These are phyloP conservation scores for Ogataea nakhonphanomensis DNA, from an alignment of 805 yeast genomes.

Conservation along the genomic window DNA sequence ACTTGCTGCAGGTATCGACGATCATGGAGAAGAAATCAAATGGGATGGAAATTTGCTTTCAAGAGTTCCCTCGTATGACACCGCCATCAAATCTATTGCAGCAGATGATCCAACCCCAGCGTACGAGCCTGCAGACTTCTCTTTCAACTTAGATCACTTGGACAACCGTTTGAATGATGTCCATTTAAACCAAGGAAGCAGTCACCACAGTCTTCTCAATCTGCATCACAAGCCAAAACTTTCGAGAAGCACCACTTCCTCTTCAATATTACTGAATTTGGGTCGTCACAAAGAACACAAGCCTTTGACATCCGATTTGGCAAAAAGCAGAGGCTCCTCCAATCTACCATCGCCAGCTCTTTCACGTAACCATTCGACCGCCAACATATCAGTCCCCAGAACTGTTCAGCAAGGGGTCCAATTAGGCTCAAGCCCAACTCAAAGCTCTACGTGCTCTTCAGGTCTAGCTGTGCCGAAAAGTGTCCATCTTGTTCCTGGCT, in stretches of 20 bases:
- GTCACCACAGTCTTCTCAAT: neutral
- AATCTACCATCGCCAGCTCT: slow-evolving; percentile 38
- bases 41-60: slow-evolving; percentile 34
- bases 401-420: slow-evolving; percentile 4
- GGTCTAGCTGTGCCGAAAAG: slow-evolving; percentile 9
- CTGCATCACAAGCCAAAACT: slow-evolving; percentile 8
- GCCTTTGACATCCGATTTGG: slow-evolving; percentile 23
- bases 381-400: slow-evolving; percentile 24
- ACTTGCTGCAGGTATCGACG: slow-evolving; percentile 5
- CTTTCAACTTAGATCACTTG: slow-evolving; percentile 30
- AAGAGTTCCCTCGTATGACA: slow-evolving; percentile 79
- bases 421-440: slow-evolving; percentile 1
- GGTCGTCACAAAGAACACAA: slow-evolving; percentile 17
- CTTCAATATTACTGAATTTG: slow-evolving; percentile 9
- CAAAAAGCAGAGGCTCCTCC: slow-evolving; percentile 34
- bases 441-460: slow-evolving; percentile 2
- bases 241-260: slow-evolving; percentile 14
- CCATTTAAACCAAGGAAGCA: slow-evolving; percentile 11
- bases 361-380: slow-evolving; percentile 37
- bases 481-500: slow-evolving; percentile 8
- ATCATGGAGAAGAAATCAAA: slow-evolving; percentile 13
- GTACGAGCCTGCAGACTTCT: slow-evolving; percentile 51
- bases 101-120: slow-evolving; percentile 66
- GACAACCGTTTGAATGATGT: slow-evolving; percentile 30
- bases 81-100: slow-evolving; percentile 58